Evolutionary conservation across 371 early-diverging fungal genomes (phyloP).

Genomic region (Apophysomyces variabilis): DNA sequence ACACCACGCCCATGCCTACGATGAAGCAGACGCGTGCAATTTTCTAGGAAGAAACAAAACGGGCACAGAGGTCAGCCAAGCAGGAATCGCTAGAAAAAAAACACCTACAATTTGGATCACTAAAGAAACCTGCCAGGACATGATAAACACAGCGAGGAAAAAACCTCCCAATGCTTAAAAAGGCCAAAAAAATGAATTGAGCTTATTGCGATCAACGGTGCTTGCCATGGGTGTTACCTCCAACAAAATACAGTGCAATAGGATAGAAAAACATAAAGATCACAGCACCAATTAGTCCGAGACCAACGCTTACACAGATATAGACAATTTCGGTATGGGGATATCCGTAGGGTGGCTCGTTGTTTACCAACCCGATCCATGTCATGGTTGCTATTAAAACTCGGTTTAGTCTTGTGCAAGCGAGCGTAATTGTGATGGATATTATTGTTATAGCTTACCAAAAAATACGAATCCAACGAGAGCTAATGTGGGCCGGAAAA

Average conservation of each 20-base stretch:
- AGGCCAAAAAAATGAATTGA: not conserved
- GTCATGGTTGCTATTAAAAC: constrained; percentile 45
- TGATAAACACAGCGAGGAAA: constrained; percentile 50
- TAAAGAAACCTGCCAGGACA: constrained; percentile 52
- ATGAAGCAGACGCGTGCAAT: constrained; percentile 56
- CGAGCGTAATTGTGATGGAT: no score
- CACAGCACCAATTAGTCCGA: constrained; percentile 43
- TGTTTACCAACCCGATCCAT: constrained; percentile 54
- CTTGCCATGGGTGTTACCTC: constrained; percentile 26
- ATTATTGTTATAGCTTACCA: constrained; percentile 32
- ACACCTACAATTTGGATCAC: constrained; percentile 52
- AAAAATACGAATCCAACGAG: constrained; percentile 55
- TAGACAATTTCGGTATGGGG: constrained; percentile 45
- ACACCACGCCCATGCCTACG: constrained; percentile 46
- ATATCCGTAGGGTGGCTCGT: constrained; percentile 48
- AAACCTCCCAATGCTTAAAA: constrained; percentile 39
- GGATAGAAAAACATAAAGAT: constrained; percentile 39
- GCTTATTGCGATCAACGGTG: not conserved
- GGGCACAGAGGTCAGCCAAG: not conserved
- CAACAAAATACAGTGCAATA: constrained; percentile 47
- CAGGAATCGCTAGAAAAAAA: not conserved
- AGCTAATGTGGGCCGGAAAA: constrained; percentile 46
- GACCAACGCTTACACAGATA: constrained; percentile 49
- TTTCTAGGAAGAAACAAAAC: constrained; percentile 20
- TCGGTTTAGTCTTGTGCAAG: no score